Conservation (phyloP, 106 monocot species). For the Dioscorea zingiberensis region DNA sequence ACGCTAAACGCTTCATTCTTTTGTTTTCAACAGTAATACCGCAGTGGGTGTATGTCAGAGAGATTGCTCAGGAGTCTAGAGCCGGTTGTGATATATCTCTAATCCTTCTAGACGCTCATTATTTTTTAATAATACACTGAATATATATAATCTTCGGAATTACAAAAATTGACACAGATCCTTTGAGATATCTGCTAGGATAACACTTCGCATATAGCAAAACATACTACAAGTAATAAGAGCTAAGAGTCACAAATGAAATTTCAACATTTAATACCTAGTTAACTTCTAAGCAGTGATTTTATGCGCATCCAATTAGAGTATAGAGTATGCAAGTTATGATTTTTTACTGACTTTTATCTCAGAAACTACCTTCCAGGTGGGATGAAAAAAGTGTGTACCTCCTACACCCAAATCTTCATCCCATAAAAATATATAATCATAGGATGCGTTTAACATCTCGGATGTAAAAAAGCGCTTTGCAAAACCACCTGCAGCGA, state of each 20-base stretch:
- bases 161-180: not conserved
- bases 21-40: conserved; percentile 72
- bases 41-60: conserved; percentile 81
- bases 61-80: conserved; percentile 58
- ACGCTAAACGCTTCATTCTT: conserved; percentile 58
- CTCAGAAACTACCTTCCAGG: conserved; percentile 51
- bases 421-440: conserved; percentile 91
- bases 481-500: conserved; percentile 91
- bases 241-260: no score
- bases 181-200: not conserved
- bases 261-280: no score
- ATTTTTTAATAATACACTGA: conserved; percentile 75
- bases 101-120: conserved; percentile 75
- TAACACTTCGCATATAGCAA: no score
- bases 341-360: not conserved
- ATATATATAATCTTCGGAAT: not conserved
- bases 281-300: no score
- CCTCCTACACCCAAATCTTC: conserved; percentile 87
- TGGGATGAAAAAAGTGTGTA: conserved; percentile 89
- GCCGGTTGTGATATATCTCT: conserved; percentile 94
- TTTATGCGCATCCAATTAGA: no score
- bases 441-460: conserved; percentile 70
- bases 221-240: no score
- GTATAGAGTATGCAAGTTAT: not conserved
- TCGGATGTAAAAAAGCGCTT: conserved; percentile 92